A percentile compares a stretch with the other conserved stretches of the same genome.
Evolutionary conservation across 805 yeast genomes (phyloP).

Genomic region (Tetrapisispora arboricola): DNA sequence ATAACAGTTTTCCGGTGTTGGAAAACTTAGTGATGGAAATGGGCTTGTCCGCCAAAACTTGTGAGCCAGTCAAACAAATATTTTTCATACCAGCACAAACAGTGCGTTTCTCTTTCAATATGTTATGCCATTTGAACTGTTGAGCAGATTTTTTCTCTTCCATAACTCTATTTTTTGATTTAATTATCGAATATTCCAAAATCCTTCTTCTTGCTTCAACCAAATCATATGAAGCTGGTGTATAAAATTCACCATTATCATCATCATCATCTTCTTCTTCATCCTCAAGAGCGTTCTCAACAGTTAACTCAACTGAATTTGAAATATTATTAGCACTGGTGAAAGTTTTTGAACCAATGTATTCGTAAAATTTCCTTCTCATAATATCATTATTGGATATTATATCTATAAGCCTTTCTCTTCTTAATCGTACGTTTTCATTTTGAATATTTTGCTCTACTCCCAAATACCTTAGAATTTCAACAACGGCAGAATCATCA

Average conservation of each 20-base stretch:
- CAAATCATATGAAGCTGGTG: slow-evolving; percentile 59
- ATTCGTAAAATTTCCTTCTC: slow-evolving; percentile 8
- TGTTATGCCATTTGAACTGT: slow-evolving; percentile 31
- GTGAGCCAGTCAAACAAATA: slow-evolving; percentile 52
- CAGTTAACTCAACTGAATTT: slow-evolving; percentile 1
- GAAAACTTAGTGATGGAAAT: slow-evolving; percentile 47
- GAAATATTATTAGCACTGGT: background rate
- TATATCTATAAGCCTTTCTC: slow-evolving; percentile 46
- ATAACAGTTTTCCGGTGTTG: slow-evolving; percentile 30
- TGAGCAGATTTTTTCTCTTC: slow-evolving; percentile 25
- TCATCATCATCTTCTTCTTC: slow-evolving; percentile 27
- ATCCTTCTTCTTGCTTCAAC: slow-evolving; percentile 42
- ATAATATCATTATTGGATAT: slow-evolving; percentile 29
- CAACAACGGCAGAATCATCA: slow-evolving; percentile 52
- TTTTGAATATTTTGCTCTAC: slow-evolving; percentile 49
- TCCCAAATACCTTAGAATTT: slow-evolving; percentile 36
- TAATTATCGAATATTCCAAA: slow-evolving; percentile 40
- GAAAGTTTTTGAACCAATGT: background rate
- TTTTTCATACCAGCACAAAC: slow-evolving; percentile 28
- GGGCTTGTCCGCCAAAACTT: slow-evolving; percentile 60
- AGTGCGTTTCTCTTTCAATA: slow-evolving; percentile 38
- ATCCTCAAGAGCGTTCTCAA: slow-evolving; percentile 10
- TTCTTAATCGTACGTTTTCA: slow-evolving; percentile 51
- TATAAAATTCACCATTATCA: slow-evolving; percentile 71
- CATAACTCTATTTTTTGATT: slow-evolving; percentile 35